Conservation (phyloP, 495 filamentous ascomycete genomes). For the Trichoderma erinaceum region DNA sequence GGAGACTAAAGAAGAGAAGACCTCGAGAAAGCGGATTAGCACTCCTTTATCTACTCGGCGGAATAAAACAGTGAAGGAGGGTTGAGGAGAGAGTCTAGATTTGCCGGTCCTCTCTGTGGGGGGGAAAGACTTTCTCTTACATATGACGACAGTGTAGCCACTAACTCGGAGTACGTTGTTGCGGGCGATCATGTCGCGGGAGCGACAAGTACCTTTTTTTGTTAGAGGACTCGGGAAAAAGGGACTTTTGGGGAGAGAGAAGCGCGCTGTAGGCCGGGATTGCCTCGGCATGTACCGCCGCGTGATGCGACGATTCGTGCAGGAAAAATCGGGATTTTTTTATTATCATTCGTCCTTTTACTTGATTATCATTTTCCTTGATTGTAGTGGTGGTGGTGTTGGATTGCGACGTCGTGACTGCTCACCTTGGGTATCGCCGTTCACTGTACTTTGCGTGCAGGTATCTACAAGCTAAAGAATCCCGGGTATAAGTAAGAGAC, state of each 20-base stretch:
- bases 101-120: background rate
- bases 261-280: background rate
- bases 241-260: background rate
- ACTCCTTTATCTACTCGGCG: conserved; percentile 1
- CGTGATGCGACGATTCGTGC: background rate
- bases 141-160: conserved; percentile 10
- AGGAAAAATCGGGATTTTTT: too few relatives aligned
- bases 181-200: too few relatives aligned
- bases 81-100: background rate
- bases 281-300: conserved; percentile 7
- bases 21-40: background rate
- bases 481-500: background rate
- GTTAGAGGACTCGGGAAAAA: background rate
- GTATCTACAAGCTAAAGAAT: background rate
- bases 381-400: too few relatives aligned
- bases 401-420: too few relatives aligned
- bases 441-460: too few relatives aligned
- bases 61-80: background rate
- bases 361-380: too few relatives aligned
- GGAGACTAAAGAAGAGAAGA: background rate
- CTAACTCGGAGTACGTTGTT: background rate
- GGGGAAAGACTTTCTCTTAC: background rate
- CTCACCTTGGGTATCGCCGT: too few relatives aligned
- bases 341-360: too few relatives aligned
- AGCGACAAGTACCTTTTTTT: too few relatives aligned